Base-by-base conservation (phyloP, 768 basidiomycete genomes). In the Panaeolus papilionaceus region DNA sequence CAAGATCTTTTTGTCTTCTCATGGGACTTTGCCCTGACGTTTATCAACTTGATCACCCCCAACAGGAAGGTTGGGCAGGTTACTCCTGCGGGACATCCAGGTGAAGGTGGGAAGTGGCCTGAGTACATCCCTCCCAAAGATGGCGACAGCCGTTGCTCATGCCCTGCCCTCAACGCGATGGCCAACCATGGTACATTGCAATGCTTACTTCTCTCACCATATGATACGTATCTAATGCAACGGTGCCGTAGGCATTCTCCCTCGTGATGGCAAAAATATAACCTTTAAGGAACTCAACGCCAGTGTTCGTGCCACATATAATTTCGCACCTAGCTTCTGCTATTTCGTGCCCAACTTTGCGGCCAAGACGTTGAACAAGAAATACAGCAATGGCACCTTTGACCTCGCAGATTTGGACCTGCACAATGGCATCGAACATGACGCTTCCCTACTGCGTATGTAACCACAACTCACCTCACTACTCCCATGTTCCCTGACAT, bases 361-460 rank as follows among this genome's bases (percentile, higher is more conserved):
- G 0, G 90, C 93, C 3, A 74, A 80, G 7, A 79, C 89, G 78
- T 76, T 94, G 65, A 79, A 83, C 7, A 88, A 84, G 68, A 80
- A 78, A 23, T 93, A 92, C 70, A 69, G 71, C 65, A 83, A 79
- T 79, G 92, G 88, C 65, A 86, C 79, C 7, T 86, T 92, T 69
- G 86, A 93, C 72, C 79, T 94, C 12, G 78, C 79, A 9, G 92
- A 94, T 39, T 81, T 94, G 47, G 86, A 86, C 72, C 73, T 90
- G 12, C 93, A 94, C 75, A 93, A 92, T 68, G 88, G 89, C 6
- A 92, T 92, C 65, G 91, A 92, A 69, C 89, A 92, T 70, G 89
- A 92, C 71, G 89, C 80, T 0, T 90, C 89, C 0, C 78, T 92
- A 23, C 81, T 83, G 16, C 83, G 90, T 90, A 75, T 58, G 86